phyloP scores from a whole-genome alignment of 1,284 basidiomycete species.

The Leccinum solheimii region DNA sequence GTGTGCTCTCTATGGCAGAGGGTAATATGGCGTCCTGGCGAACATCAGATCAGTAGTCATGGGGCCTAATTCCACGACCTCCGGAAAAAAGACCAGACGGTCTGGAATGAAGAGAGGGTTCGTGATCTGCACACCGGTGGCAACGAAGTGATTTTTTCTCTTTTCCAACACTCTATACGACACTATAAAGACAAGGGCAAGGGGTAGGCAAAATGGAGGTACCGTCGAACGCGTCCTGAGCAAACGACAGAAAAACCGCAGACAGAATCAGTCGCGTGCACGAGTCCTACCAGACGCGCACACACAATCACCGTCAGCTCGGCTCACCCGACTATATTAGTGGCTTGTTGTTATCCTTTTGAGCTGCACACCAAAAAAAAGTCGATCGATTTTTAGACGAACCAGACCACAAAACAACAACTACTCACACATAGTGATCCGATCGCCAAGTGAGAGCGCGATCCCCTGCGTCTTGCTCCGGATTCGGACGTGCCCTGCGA shows the following conservation, averaged over 20 bases:
- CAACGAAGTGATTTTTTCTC: not conserved
- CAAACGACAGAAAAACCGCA: not conserved
- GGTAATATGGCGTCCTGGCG: not conserved
- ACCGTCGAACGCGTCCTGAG: not conserved
- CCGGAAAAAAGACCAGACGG: not conserved
- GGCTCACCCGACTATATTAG: not conserved
- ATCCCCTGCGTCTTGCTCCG: conserved; percentile 96
- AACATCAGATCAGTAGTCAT: not conserved
- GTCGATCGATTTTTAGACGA: not conserved
- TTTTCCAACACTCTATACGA: not conserved
- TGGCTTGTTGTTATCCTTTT: not conserved
- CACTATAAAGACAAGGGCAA: not conserved
- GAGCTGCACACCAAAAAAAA: not conserved
- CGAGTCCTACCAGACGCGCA: not conserved
- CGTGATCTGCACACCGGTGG: not conserved
- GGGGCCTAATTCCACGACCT: not conserved
- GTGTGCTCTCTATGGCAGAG: not conserved
- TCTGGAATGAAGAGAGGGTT: not conserved
- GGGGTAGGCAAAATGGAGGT: not conserved
- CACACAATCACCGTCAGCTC: not conserved
- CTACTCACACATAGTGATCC: conserved; percentile 81
- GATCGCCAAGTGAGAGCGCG: conserved; percentile 89
- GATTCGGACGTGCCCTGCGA: conserved; percentile 91
- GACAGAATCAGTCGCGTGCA: not conserved
- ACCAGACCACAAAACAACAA: not conserved